Evolutionary conservation across 2,329 filamentous ascomycete species (phyloP), one percentile per base, ranked within the genome.

Genomic region (Claviceps quebecensis): DNA sequence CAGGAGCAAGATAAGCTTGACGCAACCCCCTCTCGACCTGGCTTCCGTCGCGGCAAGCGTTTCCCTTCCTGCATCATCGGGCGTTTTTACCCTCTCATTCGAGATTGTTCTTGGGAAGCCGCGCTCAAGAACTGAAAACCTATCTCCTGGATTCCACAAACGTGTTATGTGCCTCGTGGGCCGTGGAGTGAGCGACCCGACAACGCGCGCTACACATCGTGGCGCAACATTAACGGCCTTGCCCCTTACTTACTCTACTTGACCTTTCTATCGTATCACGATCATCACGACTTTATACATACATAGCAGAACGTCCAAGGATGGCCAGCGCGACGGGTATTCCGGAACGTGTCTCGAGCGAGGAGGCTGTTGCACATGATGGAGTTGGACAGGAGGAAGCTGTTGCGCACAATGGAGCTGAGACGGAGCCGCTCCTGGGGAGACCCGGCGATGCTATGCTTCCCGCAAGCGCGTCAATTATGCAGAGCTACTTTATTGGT

Each of bases 401-500:
- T 3, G 26, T 29, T 9, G 26, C 26, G 26, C 37, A 45, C 52
- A 19, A 67, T 66, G 39, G 55, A 54, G 9, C 61, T 44, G 70
- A 72, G 57, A 64, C 61, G 26, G 70, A 72, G 56, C 72, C 72
- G 34, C 65, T 75, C 9, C 69, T 75, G 14, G 72, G 72, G 41
- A 72, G 74, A 48, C 75, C 81, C 44, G 87, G 87, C 46, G 86
- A 90, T 69, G 86, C 80, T 9, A 77, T 80, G 47, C 87, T 94
- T 70, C 70, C 71, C 53, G 76, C 83, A 39, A 75, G 76, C 16
- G 74, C 78, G 53, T 72, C 80, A 23, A 73, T 94, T 50, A 71
- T 78, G 55, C 73, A 75, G 59, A 95, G 95, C 61, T 73, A 95
- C 41, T 71, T 84, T 56, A 77, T 86, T 39, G 89, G 89, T 91